phyloP scores from a whole-genome alignment of 2,329 filamentous ascomycete genomes.

The Claviceps pusilla region DNA sequence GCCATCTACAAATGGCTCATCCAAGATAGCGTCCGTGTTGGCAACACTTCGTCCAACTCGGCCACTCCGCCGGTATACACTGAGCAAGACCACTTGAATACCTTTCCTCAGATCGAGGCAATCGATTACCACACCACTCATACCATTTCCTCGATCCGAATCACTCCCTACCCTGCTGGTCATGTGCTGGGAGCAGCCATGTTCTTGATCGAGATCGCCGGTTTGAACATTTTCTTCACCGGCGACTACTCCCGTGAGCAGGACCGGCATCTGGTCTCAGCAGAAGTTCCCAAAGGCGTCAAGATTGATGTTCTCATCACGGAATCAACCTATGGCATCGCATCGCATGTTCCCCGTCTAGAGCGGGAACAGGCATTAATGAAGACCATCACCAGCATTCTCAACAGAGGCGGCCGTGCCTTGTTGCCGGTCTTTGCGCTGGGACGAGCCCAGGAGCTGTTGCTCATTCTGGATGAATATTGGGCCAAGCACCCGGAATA shows the following conservation, averaged over 20 bases:
- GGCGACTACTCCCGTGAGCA: slow-evolving; percentile 95
- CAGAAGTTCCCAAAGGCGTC: slow-evolving; percentile 72
- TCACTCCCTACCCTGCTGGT: slow-evolving; percentile 91
- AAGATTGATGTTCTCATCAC: slow-evolving; percentile 95
- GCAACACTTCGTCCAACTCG: slow-evolving; percentile 49
- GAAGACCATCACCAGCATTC: slow-evolving; percentile 82
- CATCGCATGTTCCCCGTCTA: slow-evolving; percentile 76
- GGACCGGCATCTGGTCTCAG: slow-evolving; percentile 87
- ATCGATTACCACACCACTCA: slow-evolving; percentile 98
- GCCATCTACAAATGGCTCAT: slow-evolving; percentile 99
- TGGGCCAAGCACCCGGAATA: slow-evolving; percentile 82
- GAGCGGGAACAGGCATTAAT: slow-evolving; percentile 88
- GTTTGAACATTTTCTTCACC: slow-evolving; percentile 91
- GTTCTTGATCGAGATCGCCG: slow-evolving; percentile 95
- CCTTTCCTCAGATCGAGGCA: slow-evolving; percentile 85
- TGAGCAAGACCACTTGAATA: slow-evolving; percentile 86
- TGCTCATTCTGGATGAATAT: slow-evolving; percentile 92
- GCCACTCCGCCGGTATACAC: slow-evolving; percentile 72
- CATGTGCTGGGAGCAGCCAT: slow-evolving; percentile 97
- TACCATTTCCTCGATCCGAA: slow-evolving; percentile 87
- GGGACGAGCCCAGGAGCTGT: slow-evolving; percentile 80
- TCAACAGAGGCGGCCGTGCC: slow-evolving; percentile 83
- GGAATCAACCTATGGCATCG: slow-evolving; percentile 93
- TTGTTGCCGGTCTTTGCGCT: slow-evolving; percentile 92
- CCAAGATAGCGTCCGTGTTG: slow-evolving; percentile 87